Percentiles rank a stretch among this genome's conserved stretches.
Evolutionary conservation across 176 grass and related monocot genomes (phyloP).

Genomic region (Triticum dicoccoides): DNA sequence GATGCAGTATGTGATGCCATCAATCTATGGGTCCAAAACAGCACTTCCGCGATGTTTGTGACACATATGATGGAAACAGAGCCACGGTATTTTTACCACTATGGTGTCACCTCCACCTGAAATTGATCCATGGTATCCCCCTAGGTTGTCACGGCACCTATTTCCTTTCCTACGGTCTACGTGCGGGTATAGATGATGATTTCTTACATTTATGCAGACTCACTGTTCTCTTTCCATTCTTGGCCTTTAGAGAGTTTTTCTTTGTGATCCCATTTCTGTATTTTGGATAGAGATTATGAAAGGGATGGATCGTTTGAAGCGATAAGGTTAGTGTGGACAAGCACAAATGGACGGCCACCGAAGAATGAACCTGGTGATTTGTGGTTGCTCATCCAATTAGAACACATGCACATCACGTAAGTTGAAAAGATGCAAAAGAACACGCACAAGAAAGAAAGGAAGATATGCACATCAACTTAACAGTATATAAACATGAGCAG

Average conservation of each 20-base stretch:
- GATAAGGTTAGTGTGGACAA: neutral
- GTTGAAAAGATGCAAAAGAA: neutral
- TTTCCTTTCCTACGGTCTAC: neutral
- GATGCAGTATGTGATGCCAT: no score
- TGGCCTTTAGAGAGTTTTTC: neutral
- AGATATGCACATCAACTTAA: neutral
- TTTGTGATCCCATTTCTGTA: neutral
- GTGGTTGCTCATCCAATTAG: neutral
- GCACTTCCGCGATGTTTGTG: no score
- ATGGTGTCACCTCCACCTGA: no score
- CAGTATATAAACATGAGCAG: neutral
- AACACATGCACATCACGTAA: neutral
- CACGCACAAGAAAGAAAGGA: neutral
- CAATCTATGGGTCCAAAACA: no score
- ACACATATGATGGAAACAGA: no score
- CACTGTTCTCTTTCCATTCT: neutral
- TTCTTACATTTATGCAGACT: neutral
- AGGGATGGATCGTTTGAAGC: neutral
- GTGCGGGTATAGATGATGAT: neutral
- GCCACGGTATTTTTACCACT: no score
- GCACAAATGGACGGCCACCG: neutral
- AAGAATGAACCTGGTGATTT: neutral
- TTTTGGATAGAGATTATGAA: neutral
- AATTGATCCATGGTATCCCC: no score
- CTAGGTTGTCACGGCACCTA: no score